Conservation (phyloP, 306 rosid genomes). For the Oemleria cerasiformis region DNA sequence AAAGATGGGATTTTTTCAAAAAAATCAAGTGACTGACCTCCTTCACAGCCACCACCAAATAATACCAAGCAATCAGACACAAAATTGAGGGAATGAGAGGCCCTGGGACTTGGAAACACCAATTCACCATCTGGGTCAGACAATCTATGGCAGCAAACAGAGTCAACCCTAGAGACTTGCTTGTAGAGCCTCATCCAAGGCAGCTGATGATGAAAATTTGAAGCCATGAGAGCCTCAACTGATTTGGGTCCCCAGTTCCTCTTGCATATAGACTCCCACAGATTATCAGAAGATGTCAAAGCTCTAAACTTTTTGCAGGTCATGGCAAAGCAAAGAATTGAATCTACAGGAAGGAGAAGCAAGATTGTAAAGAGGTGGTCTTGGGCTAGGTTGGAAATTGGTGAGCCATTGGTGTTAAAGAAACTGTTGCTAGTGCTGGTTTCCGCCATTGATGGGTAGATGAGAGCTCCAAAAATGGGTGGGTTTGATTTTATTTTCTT, state of each 20-base stretch:
- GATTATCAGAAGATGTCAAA: slow-evolving; percentile 52
- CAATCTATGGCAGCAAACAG: slow-evolving; percentile 50
- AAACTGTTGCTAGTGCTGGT: slow-evolving; percentile 26
- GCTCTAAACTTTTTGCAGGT: slow-evolving; percentile 71
- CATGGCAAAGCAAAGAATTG: slow-evolving; percentile 66
- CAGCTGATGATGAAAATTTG: slow-evolving; percentile 29
- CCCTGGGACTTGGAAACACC: slow-evolving; percentile 68
- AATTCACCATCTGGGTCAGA: slow-evolving; percentile 36
- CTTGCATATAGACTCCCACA: slow-evolving; percentile 69
- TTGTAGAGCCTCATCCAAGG: slow-evolving; percentile 80
- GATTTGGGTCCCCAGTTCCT: slow-evolving; percentile 73
- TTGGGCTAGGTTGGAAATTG: slow-evolving; percentile 55
- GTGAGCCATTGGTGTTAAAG: slow-evolving; percentile 43
- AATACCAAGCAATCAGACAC: slow-evolving; percentile 74
- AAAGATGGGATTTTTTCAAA: too few species aligned
- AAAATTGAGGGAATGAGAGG: slow-evolving; percentile 93
- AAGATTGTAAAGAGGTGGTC: slow-evolving; percentile 72
- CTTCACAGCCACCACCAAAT: slow-evolving; percentile 91
- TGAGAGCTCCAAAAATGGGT: background rate
- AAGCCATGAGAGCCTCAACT: slow-evolving; percentile 57
- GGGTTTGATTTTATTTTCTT: background rate
- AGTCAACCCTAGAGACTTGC: slow-evolving; percentile 53
- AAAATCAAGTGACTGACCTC: slow-evolving; percentile 56
- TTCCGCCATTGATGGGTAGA: slow-evolving; percentile 49
- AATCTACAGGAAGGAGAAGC: slow-evolving; percentile 64